Evolutionary conservation across 352 stramenopile genomes (phyloP), one percentile per base, ranked within the genome.

Genomic region (Hyaloperonospora brassicae): DNA sequence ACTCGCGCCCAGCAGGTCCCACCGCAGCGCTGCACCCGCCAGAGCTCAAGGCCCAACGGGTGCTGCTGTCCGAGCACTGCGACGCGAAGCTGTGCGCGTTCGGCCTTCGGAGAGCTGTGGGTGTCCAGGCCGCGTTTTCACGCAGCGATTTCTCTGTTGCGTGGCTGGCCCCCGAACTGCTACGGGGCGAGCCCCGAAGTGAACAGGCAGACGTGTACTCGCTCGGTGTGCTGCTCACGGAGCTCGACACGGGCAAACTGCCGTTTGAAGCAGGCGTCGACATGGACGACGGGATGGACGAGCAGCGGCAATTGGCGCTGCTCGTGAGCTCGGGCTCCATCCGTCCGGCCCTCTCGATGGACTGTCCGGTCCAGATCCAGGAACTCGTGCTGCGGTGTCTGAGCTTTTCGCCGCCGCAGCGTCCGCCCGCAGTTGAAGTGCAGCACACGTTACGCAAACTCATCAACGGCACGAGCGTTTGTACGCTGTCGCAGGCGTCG

Each of bases 81-180:
- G 67, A 71, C 10, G 72, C 70, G 12, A 86, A 86, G 45, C 52
- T 86, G 11, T 78, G 68, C 31, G 59, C 69, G 2, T 81, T 86
- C 48, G 66, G 75, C 14, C 55, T 76, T 12, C 58, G 39, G 11
- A 52, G 70, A 17, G 50, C 50, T 30, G 14, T 70, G 43, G 46
- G 42, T 10, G 27, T 43, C 38, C 22, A 64, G 35, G 45, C 52
- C 25, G 43, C 44, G 38, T 42, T 61, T 25, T 43, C 45, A 27
- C 25, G 53, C 59, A 56, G 25, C 13, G 38, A 68, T 46, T 58
- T 65, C 36, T 76, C 67, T 3, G 46, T 79, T 10, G 70, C 66
- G 12, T 86, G 75, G 75, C 52, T 83, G 24, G 75, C 75, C 3
- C 75, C 75, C 8, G 75, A 86, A 42, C 44, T 86, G 11, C 63